Conservation (phyloP, 2,329 filamentous ascomycete genomes). For the Leptographium flavum region DNA sequence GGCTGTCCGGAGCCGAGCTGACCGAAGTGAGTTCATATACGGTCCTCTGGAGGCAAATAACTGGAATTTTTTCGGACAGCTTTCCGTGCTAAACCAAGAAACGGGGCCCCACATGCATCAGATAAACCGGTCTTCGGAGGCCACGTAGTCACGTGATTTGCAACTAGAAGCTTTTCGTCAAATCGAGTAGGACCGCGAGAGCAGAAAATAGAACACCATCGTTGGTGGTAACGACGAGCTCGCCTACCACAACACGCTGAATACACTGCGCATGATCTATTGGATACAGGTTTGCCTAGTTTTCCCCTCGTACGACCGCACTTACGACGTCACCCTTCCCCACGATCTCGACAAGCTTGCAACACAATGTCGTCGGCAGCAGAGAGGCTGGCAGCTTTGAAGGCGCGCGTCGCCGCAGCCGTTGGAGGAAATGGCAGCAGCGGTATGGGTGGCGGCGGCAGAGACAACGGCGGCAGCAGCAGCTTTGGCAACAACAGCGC, state of each 20-base stretch:
- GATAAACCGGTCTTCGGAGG: slow-evolving; percentile 4
- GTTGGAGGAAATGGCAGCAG: slow-evolving; percentile 21
- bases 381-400: slow-evolving; percentile 61
- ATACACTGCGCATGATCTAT: neutral
- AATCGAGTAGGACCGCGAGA: neutral
- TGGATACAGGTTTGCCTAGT: neutral
- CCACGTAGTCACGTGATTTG: too few species aligned
- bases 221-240: neutral
- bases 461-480: slow-evolving; percentile 29
- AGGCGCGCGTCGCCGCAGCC: slow-evolving; percentile 65
- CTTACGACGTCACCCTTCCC: neutral
- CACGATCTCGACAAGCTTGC: neutral
- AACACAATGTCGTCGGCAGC: slow-evolving; percentile 23
- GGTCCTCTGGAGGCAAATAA: neutral
- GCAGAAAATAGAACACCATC: neutral
- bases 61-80: neutral
- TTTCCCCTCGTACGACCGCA: neutral
- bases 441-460: slow-evolving; percentile 15
- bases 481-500: slow-evolving; percentile 30
- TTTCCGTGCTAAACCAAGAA: neutral
- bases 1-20: neutral
- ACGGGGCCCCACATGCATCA: slow-evolving; percentile 1
- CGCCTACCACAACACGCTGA: neutral
- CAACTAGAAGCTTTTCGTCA: neutral
- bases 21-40: too few species aligned